These are phyloP conservation scores for Trichophaea hybrida DNA, from an alignment of 2,329 filamentous ascomycete genomes.

Conservation along the genomic window DNA sequence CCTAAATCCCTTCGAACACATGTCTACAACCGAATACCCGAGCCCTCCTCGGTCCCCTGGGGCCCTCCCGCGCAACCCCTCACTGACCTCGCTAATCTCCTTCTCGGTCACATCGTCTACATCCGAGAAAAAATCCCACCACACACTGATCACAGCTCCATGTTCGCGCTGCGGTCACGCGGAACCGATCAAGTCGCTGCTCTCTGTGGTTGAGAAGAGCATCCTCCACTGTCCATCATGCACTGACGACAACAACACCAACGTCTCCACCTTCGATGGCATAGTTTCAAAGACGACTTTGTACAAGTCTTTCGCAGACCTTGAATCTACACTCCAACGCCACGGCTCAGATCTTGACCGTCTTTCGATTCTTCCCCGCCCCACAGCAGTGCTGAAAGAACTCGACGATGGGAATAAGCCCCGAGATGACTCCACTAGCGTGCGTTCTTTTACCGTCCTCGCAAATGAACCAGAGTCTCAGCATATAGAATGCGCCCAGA, in stretches of 20 bases:
- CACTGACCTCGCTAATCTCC: not conserved
- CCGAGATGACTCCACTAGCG: not conserved
- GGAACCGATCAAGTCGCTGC: not conserved
- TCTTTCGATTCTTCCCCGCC: not conserved
- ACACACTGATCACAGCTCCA: not conserved
- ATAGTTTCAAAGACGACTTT: not conserved
- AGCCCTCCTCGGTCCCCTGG: too few relatives aligned
- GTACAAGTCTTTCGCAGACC: not conserved
- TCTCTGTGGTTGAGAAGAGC: not conserved
- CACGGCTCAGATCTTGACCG: not conserved
- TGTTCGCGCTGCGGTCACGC: not conserved
- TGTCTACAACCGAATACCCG: not conserved
- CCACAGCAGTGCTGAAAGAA: not conserved
- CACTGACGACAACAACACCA: not conserved
- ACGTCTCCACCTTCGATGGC: not conserved
- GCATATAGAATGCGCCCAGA: not conserved
- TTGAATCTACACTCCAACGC: not conserved
- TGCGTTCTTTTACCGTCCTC: not conserved
- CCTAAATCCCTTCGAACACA: not conserved
- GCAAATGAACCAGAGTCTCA: not conserved
- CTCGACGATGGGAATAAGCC: too few relatives aligned
- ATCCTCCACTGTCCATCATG: not conserved
- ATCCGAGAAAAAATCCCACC: not conserved
- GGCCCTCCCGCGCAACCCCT: not conserved
- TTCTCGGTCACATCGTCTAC: not conserved